phyloP scores from a whole-genome alignment of 2,329 filamentous ascomycete genomes.

The Colletotrichum sp. region DNA sequence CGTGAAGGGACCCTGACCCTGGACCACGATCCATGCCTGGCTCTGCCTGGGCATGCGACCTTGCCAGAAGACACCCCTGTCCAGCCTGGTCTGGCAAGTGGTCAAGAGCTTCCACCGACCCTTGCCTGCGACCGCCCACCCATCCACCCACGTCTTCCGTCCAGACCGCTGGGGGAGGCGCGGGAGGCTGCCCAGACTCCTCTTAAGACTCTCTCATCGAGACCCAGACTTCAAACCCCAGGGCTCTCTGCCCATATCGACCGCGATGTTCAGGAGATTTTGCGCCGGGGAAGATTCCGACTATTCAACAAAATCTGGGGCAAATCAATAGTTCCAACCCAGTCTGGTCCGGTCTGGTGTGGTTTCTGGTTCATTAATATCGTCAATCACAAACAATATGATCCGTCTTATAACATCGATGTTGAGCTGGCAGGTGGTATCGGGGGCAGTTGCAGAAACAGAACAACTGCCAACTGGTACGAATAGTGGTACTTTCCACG shows the following conservation, averaged over 20 bases:
- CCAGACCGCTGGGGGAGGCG: background rate
- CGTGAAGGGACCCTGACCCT: background rate
- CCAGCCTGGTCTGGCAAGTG: background rate
- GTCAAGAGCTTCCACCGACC: background rate
- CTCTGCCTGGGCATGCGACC: background rate
- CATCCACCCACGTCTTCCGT: background rate
- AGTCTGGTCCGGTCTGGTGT: background rate
- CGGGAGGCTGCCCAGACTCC: background rate
- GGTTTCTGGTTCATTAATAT: background rate
- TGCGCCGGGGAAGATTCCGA: background rate
- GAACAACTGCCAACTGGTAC: background rate
- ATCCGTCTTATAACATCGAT: background rate
- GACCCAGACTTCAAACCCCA: background rate
- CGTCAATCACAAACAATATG: background rate
- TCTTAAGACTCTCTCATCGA: background rate
- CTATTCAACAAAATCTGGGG: background rate
- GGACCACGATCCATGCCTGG: background rate
- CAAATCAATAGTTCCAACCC: background rate
- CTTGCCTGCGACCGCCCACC: background rate
- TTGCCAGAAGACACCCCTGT: background rate
- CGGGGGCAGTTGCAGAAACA: background rate
- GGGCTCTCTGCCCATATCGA: background rate
- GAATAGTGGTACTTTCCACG: background rate
- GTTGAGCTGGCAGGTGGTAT: background rate
- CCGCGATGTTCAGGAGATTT: background rate